Percentiles rank a stretch among this genome's conserved stretches.
These are phyloP conservation scores for Triticum urartu DNA, from an alignment of 176 grass and related monocot species.

Conservation along the genomic window DNA sequence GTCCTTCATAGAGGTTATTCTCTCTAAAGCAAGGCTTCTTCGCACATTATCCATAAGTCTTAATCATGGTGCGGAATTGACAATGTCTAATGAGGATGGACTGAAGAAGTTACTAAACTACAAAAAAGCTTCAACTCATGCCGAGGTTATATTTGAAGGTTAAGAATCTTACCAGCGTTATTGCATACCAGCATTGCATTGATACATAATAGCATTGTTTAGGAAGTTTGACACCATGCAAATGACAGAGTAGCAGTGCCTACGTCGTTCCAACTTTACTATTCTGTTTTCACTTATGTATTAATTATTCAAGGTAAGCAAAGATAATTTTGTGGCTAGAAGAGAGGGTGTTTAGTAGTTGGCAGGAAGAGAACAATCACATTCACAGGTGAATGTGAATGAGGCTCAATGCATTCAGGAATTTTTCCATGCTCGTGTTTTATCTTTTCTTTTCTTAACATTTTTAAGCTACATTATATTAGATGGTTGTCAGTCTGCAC, in stretches of 20 bases:
- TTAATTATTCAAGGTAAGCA: not conserved
- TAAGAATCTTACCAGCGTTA: not conserved
- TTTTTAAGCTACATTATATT: not conserved
- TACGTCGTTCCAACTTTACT: not conserved
- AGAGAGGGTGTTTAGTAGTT: not conserved
- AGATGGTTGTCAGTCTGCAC: not conserved
- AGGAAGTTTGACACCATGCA: not conserved
- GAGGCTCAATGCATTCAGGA: not conserved
- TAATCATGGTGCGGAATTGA: not conserved
- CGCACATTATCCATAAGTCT: slow-evolving; percentile 12
- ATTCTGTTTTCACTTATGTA: not conserved
- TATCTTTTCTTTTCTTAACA: not conserved
- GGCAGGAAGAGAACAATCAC: not conserved
- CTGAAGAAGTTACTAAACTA: not conserved
- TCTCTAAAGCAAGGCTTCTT: slow-evolving; percentile 28
- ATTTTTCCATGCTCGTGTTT: not conserved
- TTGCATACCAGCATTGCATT: not conserved
- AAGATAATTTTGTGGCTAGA: not conserved
- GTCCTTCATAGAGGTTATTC: slow-evolving; percentile 29
- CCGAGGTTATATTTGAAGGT: not conserved
- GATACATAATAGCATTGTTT: not conserved
- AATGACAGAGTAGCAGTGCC: not conserved
- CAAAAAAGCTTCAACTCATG: not conserved
- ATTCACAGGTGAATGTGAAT: not conserved
- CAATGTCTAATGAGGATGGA: not conserved